Percentiles rank a stretch among this genome's conserved stretches.
Evolutionary conservation across 305 asterid species (phyloP).

Genomic region (Petunia hybrid): DNA sequence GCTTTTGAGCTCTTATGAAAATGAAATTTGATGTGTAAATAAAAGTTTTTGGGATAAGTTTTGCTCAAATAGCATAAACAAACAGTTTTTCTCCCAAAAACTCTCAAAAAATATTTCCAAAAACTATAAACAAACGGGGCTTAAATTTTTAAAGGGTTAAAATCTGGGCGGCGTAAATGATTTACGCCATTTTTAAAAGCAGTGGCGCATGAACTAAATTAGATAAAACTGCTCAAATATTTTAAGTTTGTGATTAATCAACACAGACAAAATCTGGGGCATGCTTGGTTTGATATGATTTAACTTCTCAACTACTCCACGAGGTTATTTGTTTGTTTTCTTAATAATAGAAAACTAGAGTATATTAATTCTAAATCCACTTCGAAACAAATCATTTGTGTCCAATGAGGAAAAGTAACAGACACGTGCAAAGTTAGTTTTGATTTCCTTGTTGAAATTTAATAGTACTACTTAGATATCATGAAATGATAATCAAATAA

Average conservation of each 20-base stretch:
- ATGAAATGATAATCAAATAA: background rate
- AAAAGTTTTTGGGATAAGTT: too few relatives aligned
- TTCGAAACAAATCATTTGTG: background rate
- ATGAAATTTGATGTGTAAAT: too few relatives aligned
- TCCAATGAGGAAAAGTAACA: background rate
- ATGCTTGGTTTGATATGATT: conserved; percentile 2
- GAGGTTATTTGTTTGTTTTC: background rate
- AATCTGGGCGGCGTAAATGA: too few relatives aligned
- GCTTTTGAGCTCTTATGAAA: too few relatives aligned
- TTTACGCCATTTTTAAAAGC: too few relatives aligned
- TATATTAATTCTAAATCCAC: background rate
- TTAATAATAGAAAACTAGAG: background rate
- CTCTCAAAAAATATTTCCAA: too few relatives aligned
- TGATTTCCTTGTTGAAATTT: background rate
- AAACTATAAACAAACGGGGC: too few relatives aligned
- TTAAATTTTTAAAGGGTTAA: too few relatives aligned
- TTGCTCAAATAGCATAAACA: too few relatives aligned
- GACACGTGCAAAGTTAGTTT: background rate
- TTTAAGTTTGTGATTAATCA: background rate
- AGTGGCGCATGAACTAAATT: too few relatives aligned
- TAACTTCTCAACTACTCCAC: conserved; percentile 15
- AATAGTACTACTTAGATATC: background rate
- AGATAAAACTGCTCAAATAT: background rate
- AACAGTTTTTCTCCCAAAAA: too few relatives aligned
- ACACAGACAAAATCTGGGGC: background rate